Evolutionary conservation across 305 asterid genomes (phyloP).

Genomic region (Fraxinus xanthoxyloides): DNA sequence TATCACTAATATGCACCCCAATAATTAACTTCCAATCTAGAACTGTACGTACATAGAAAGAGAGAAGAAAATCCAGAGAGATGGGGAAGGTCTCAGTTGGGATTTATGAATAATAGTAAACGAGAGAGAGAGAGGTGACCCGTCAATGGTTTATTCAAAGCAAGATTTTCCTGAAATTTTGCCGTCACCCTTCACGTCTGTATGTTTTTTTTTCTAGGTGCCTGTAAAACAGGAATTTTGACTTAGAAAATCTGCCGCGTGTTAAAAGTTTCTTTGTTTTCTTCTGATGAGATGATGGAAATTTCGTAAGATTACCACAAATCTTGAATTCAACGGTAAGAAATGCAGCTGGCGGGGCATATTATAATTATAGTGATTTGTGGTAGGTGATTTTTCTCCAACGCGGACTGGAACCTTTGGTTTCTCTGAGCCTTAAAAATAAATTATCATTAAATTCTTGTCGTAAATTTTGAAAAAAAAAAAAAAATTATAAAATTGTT

Average conservation of each 20-base stretch:
- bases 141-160: constrained; percentile 33
- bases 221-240: constrained; percentile 16
- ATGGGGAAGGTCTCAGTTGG: not conserved
- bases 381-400: constrained; percentile 17
- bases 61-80: not conserved
- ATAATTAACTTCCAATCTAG: not conserved
- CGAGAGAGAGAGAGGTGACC: constrained; percentile 13
- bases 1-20: not conserved
- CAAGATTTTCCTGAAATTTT: constrained; percentile 22
- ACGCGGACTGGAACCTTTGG: not conserved
- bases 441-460: not conserved
- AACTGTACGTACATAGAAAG: not conserved
- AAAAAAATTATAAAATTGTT: not conserved
- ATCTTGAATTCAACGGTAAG: constrained; percentile 46
- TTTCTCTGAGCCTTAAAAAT: not conserved
- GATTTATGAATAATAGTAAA: not conserved
- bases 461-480: not conserved
- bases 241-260: constrained; percentile 27
- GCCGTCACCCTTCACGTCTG: constrained; percentile 55
- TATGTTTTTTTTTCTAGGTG: not conserved
- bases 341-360: constrained; percentile 15
- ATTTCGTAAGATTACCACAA: constrained; percentile 24
- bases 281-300: not conserved
- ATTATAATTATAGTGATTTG: not conserved
- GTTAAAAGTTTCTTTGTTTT: constrained; percentile 23